Percentiles rank a stretch among this genome's conserved stretches.
Conservation (phyloP, 2,329 filamentous ascomycete genomes). For the Diaporthe humulicola region DNA sequence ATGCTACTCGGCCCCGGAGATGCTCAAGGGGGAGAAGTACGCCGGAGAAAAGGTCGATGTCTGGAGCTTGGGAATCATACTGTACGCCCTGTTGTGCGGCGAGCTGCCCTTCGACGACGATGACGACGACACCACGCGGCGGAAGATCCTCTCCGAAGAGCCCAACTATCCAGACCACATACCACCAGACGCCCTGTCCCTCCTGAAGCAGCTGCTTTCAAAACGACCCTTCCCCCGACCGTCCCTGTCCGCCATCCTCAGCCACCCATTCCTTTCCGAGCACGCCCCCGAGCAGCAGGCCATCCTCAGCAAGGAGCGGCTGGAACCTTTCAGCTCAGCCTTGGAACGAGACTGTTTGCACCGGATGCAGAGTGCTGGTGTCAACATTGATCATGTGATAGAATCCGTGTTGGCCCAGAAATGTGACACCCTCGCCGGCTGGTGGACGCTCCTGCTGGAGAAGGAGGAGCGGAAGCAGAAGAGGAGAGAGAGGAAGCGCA, state of each 20-base stretch:
- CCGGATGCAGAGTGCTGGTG: slow-evolving; percentile 92
- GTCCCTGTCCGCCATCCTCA: slow-evolving; percentile 84
- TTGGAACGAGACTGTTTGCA: slow-evolving; percentile 93
- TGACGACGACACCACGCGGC: slow-evolving; percentile 88
- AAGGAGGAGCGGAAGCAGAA: slow-evolving; percentile 92
- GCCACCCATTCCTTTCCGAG: slow-evolving; percentile 88
- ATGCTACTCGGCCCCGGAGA: slow-evolving; percentile 97
- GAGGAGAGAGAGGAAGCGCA: slow-evolving; percentile 71
- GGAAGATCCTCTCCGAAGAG: slow-evolving; percentile 86
- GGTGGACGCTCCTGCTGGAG: slow-evolving; percentile 95
- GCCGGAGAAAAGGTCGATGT: slow-evolving; percentile 98
- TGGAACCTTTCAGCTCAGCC: slow-evolving; percentile 85
- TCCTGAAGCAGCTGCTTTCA: slow-evolving; percentile 86
- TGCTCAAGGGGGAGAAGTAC: slow-evolving; percentile 98
- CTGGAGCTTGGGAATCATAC: slow-evolving; percentile 89
- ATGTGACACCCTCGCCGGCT: slow-evolving; percentile 91
- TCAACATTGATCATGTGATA: slow-evolving; percentile 94
- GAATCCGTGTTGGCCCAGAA: slow-evolving; percentile 92
- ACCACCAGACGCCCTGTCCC: slow-evolving; percentile 79
- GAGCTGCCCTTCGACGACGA: slow-evolving; percentile 97
- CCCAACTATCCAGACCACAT: slow-evolving; percentile 87
- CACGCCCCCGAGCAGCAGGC: slow-evolving; percentile 89
- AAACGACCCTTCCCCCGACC: slow-evolving; percentile 90
- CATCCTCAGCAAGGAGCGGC: slow-evolving; percentile 85
- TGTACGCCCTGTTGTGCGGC: slow-evolving; percentile 85